These are phyloP conservation scores for Aureobasidium mangrovei DNA, from an alignment of 2,329 filamentous ascomycete species.

Conservation along the genomic window DNA sequence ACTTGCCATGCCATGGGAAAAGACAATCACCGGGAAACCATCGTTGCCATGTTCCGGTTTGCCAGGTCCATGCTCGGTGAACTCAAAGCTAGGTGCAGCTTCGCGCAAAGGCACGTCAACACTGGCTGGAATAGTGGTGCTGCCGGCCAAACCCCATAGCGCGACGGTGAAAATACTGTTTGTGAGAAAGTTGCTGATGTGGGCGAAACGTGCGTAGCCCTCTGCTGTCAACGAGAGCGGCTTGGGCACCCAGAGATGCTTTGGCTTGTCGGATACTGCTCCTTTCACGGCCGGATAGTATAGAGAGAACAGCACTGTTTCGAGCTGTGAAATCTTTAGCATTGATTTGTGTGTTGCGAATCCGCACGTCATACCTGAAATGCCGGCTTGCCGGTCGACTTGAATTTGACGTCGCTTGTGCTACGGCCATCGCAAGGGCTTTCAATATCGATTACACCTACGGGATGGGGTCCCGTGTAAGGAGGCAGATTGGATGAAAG, in stretches of 20 bases:
- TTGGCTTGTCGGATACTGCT: conserved; percentile 19
- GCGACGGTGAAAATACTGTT: conserved; percentile 32
- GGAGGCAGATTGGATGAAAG: conserved; percentile 33
- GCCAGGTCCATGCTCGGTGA: conserved; percentile 15
- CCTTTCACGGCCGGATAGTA: conserved; percentile 35
- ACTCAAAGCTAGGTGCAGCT: conserved; percentile 16
- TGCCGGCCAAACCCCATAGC: conserved; percentile 35
- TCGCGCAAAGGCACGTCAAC: conserved; percentile 35
- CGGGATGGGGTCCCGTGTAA: conserved; percentile 35
- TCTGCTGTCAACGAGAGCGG: conserved; percentile 35
- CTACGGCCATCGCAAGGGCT: conserved; percentile 29
- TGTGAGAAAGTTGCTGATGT: conserved; percentile 29
- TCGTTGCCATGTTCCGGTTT: conserved; percentile 22
- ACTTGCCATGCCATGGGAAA: conserved; percentile 40
- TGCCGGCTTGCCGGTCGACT: conserved; percentile 31
- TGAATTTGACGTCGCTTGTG: conserved; percentile 30
- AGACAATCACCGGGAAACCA: conserved; percentile 35
- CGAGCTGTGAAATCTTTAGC: conserved; percentile 21
- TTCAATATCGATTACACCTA: conserved; percentile 38
- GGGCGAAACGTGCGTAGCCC: conserved; percentile 36
- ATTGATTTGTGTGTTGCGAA: not conserved
- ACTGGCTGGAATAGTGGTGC: conserved; percentile 34
- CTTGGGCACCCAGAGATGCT: conserved; percentile 37
- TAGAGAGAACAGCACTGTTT: conserved; percentile 37
- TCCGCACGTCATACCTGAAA: conserved; percentile 26